These are phyloP conservation scores for Litchi chinensis DNA, from an alignment of 345 rosid genomes.

Conservation along the genomic window DNA sequence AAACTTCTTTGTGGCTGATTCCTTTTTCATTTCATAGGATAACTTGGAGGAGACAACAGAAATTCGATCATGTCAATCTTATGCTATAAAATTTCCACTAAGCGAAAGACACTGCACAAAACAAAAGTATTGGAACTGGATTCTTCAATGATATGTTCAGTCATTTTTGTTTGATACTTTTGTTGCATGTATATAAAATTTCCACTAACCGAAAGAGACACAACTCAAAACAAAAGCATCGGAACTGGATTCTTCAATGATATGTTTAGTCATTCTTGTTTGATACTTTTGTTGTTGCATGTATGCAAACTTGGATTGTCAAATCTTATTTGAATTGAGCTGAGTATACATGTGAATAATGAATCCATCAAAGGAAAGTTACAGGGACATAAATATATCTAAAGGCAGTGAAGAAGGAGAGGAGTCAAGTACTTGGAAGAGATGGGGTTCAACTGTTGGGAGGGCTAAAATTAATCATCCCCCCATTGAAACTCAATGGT, in stretches of 20 bases:
- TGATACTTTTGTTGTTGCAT: neutral
- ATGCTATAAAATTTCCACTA: neutral
- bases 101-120: neutral
- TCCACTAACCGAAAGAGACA: neutral
- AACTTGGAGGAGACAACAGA: neutral
- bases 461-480: constrained; percentile 31
- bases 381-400: constrained; percentile 34
- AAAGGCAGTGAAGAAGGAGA: constrained; percentile 30
- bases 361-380: constrained; percentile 25
- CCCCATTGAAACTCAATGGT: constrained; percentile 40
- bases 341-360: constrained; percentile 10
- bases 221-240: neutral
- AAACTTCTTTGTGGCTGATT: constrained; percentile 11
- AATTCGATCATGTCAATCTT: neutral
- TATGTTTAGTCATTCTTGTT: neutral
- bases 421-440: constrained; percentile 18
- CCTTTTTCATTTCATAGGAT: neutral
- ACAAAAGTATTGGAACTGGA: neutral
- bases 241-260: neutral
- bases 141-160: neutral
- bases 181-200: neutral
- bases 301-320: neutral
- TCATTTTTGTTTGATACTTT: neutral
- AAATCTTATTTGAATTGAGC: neutral
- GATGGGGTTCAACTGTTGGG: neutral